Base-by-base conservation (phyloP, 441 rosid species). In the Populus tomentosa region DNA sequence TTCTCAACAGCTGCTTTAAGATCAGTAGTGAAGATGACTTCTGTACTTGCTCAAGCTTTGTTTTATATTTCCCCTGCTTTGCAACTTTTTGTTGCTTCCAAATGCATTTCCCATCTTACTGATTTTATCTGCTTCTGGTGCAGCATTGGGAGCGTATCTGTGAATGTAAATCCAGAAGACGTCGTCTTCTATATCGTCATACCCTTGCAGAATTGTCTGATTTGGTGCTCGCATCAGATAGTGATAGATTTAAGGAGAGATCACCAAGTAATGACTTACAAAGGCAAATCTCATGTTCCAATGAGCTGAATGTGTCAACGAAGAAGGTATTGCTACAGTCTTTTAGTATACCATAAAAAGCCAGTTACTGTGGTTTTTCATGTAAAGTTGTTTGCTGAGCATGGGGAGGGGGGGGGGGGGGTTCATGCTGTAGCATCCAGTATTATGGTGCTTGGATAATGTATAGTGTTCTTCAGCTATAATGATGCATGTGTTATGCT, bases 141-240 rank as follows among this genome's bases (percentile, higher is more conserved):
- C 95, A 96, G 99, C 99, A 96, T 75, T 92, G 95, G 94, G 88
- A 88, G 73, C 96, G 86, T 78, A 88, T 96, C 75, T 94, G 99
- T 84, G 99, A 94, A 83, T 96, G 99, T 87, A 86, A 92, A 79
- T 80, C 92, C 76, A 83, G 87, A 77, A 91, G 84, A 82, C 90
- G 72, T 75, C 78, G 90, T 74, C 94, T 96, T 67, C 91, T 84
- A 46, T 96, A 96, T 82, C 99, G 94, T 56, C 83, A 92, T 84
- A 89, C 94, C 70, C 88, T 94, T 79, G 93, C 94, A 36, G 97
- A 94, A 82, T 83, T 96, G 81, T 83, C 84, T 78, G 87, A 79
- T 67, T 78, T 91, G 85, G 82, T 91, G 81, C 84, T 84, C 71
- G 72, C 79, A 59, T 69, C 87, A 68, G 90, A 87, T 78, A 86